Conservation (phyloP, 768 basidiomycete genomes). For the Lactifluus hygrophoroides region DNA sequence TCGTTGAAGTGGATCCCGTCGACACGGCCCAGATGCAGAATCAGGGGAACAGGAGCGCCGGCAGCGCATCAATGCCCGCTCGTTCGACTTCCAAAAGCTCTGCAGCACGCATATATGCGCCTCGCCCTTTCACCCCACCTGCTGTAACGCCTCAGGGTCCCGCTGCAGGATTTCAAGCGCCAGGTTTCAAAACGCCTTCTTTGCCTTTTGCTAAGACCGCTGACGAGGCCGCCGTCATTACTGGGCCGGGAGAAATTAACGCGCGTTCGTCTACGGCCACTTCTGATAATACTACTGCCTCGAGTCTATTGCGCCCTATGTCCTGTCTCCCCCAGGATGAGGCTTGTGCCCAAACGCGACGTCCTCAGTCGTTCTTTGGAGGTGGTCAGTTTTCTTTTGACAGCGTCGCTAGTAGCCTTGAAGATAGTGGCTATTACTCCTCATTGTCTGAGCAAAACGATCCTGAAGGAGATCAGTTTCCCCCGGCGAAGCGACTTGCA, state of each 20-base stretch:
- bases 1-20: background rate
- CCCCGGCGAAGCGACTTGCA: background rate
- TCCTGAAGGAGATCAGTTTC: background rate
- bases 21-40: background rate
- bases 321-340: constrained; percentile 1
- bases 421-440: constrained; percentile 18
- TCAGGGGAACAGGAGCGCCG: background rate
- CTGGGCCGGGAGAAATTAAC: background rate
- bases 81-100: background rate
- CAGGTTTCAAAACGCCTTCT: constrained; percentile 10
- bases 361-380: background rate
- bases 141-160: background rate
- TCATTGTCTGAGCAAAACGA: constrained; percentile 4
- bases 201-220: constrained; percentile 3
- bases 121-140: constrained; percentile 9
- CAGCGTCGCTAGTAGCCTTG: background rate
- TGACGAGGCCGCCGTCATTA: background rate
- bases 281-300: background rate
- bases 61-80: background rate
- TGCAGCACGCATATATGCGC: constrained; percentile 15
- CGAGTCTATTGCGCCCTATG: background rate
- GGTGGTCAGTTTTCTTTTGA: constrained; percentile 1
- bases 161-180: background rate
- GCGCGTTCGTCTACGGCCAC: background rate
- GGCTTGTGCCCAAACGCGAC: background rate